Conservation (phyloP, 2,329 filamentous ascomycete genomes). For the Aspergillus sp. region DNA sequence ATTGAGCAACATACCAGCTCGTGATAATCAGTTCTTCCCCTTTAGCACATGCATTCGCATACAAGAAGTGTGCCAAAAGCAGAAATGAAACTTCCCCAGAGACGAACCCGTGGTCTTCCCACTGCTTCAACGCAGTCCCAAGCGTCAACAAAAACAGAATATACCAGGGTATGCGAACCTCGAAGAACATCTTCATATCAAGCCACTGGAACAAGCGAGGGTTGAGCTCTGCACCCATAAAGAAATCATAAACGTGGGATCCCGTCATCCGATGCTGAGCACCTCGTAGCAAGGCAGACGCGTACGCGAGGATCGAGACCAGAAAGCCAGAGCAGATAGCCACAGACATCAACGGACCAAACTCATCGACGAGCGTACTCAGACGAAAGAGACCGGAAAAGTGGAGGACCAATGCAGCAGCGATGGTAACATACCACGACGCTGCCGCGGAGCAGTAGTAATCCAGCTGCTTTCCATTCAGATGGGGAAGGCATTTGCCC, state of each 20-base stretch:
- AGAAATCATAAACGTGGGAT: slow-evolving; percentile 78
- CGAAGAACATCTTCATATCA: slow-evolving; percentile 94
- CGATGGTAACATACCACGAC: slow-evolving; percentile 83
- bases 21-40: slow-evolving; percentile 86
- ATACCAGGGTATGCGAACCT: slow-evolving; percentile 92
- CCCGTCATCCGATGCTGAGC: slow-evolving; percentile 89
- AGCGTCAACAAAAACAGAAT: slow-evolving; percentile 77
- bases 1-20: slow-evolving; percentile 61
- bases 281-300: slow-evolving; percentile 78
- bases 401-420: slow-evolving; percentile 68
- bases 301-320: slow-evolving; percentile 77
- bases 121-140: slow-evolving; percentile 76
- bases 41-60: slow-evolving; percentile 88
- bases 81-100: slow-evolving; percentile 78
- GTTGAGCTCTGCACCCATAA: slow-evolving; percentile 85
- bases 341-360: slow-evolving; percentile 87
- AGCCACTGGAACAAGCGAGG: slow-evolving; percentile 78
- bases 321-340: slow-evolving; percentile 87
- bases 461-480: slow-evolving; percentile 76
- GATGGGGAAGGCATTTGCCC: slow-evolving; percentile 82
- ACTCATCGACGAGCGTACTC: slow-evolving; percentile 89
- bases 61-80: slow-evolving; percentile 84
- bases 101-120: slow-evolving; percentile 79
- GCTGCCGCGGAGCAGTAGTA: slow-evolving; percentile 92
- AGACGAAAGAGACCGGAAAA: slow-evolving; percentile 80